Evolutionary conservation across 2,329 filamentous ascomycete species (phyloP).

Genomic region (Exophiala sideris): DNA sequence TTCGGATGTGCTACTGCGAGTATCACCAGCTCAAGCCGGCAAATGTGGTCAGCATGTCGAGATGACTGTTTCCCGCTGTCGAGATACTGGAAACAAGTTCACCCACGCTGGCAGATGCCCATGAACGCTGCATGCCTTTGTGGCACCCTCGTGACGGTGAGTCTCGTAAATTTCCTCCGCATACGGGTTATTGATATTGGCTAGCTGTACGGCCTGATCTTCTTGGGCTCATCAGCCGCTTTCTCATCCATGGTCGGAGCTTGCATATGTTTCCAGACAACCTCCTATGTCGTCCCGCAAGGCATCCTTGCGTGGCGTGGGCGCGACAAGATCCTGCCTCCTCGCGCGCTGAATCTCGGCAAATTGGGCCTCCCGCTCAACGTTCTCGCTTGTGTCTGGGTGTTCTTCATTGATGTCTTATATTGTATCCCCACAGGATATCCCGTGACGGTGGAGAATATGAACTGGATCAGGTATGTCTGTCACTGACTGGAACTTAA

Average conservation of each 20-base stretch:
- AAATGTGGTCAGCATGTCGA: conserved; percentile 46
- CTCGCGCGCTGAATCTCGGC: conserved; percentile 44
- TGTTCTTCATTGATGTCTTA: conserved; percentile 30
- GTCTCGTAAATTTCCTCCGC: too few relatives aligned
- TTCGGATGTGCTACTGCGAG: conserved; percentile 2
- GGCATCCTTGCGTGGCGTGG: conserved; percentile 42
- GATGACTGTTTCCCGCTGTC: conserved; percentile 48
- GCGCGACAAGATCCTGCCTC: conserved; percentile 40
- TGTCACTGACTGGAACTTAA: neutral
- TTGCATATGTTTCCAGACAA: conserved; percentile 38
- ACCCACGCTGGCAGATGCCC: conserved; percentile 35
- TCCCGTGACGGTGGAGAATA: conserved; percentile 7
- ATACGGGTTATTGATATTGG: conserved; percentile 36
- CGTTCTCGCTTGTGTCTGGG: conserved; percentile 28
- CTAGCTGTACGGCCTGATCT: conserved; percentile 44
- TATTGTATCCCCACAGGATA: conserved; percentile 31
- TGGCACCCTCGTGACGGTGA: neutral
- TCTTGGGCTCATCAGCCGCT: conserved; percentile 46
- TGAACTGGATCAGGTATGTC: conserved; percentile 5
- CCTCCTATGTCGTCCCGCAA: conserved; percentile 46
- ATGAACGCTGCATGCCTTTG: conserved; percentile 47
- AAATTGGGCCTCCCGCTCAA: conserved; percentile 40
- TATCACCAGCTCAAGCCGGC: conserved; percentile 25
- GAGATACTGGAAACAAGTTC: conserved; percentile 31
- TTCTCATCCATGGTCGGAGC: conserved; percentile 44